phyloP scores from a whole-genome alignment of 2,329 filamentous ascomycete genomes.

The Xylariaceae sp. region DNA sequence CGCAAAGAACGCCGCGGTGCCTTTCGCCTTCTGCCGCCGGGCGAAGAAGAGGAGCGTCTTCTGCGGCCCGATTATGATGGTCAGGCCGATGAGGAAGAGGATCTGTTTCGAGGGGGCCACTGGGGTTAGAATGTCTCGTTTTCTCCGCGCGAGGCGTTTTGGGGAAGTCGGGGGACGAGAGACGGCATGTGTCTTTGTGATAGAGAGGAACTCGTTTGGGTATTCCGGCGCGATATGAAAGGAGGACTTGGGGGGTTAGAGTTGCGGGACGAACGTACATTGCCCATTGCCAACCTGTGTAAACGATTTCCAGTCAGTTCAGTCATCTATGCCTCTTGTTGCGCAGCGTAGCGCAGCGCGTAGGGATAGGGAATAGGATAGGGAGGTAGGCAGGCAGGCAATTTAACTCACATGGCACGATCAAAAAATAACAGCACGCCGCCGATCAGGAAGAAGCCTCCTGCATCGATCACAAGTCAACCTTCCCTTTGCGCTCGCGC shows the following conservation, averaged over 20 bases:
- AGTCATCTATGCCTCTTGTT: too few species aligned
- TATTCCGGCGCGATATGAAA: not conserved
- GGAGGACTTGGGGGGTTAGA: constrained; percentile 16
- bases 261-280: constrained; percentile 60
- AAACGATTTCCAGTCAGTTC: too few species aligned
- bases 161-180: not conserved
- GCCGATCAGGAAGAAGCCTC: constrained; percentile 91
- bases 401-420: constrained; percentile 84
- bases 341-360: not conserved
- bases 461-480: constrained; percentile 51
- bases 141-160: not conserved
- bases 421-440: constrained; percentile 98
- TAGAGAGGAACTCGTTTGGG: not conserved
- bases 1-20: constrained; percentile 83
- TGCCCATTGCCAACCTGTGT: constrained; percentile 91
- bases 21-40: constrained; percentile 88
- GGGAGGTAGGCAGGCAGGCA: constrained; percentile 6
- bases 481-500: constrained; percentile 23
- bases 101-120: constrained; percentile 62
- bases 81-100: constrained; percentile 95
- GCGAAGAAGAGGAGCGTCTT: constrained; percentile 96
- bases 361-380: constrained; percentile 2
- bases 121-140: constrained; percentile 1
- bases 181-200: not conserved
- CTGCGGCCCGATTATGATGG: constrained; percentile 89